A percentile compares a stretch with the other conserved stretches of the same genome.
Evolutionary conservation across 176 grass and related monocot species (phyloP).

Genomic region (Leersia perrieri): DNA sequence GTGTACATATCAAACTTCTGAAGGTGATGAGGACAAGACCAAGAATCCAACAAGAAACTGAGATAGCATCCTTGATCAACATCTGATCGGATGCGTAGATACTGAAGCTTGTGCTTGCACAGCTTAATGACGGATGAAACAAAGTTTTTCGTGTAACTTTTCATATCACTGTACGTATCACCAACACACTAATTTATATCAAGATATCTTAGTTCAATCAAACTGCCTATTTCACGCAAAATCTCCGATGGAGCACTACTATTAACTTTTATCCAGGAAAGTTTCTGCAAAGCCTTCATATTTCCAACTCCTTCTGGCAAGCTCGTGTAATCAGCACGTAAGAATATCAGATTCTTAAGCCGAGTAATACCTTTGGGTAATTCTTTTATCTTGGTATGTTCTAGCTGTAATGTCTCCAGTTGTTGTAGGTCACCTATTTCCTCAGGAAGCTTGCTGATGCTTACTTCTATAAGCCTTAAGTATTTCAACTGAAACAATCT

Average conservation of each 20-base stretch:
- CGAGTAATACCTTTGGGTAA: not conserved
- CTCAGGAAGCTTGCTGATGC: not conserved
- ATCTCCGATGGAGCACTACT: not conserved
- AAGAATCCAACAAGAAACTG: not conserved
- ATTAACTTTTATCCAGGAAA: not conserved
- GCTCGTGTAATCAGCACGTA: not conserved
- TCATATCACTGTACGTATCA: not conserved
- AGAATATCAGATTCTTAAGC: not conserved
- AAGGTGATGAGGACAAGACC: not conserved
- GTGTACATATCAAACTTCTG: not conserved
- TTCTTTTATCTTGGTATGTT: not conserved
- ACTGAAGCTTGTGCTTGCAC: not conserved
- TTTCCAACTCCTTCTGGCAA: not conserved
- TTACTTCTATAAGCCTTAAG: not conserved
- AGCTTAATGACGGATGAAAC: not conserved
- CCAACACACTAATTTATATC: not conserved
- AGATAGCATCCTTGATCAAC: not conserved
- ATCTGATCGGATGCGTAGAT: not conserved
- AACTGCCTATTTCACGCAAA: not conserved
- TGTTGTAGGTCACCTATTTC: constrained; percentile 9
- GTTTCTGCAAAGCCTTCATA: not conserved
- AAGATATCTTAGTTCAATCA: not conserved
- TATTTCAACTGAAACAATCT: constrained; percentile 2
- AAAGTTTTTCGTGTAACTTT: not conserved
- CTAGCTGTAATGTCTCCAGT: not conserved